These are phyloP conservation scores for Juncus inflexus DNA, from an alignment of 176 grass and related monocot species.

Conservation along the genomic window DNA sequence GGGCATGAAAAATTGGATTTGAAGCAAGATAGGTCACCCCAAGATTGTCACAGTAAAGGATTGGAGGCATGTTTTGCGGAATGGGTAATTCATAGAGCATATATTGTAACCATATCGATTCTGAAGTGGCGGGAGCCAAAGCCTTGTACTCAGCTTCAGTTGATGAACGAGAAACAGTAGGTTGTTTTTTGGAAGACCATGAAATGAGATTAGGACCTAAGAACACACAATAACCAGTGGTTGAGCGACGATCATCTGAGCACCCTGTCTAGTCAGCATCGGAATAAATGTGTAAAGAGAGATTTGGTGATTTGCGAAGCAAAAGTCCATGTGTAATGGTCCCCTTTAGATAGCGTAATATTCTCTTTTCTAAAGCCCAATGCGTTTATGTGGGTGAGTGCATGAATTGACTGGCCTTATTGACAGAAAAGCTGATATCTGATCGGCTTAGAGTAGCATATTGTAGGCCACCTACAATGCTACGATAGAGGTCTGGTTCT, in stretches of 20 bases:
- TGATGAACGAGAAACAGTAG: background rate
- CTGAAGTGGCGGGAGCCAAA: background rate
- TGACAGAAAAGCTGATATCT: background rate
- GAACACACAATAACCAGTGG: background rate
- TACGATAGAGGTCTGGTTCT: background rate
- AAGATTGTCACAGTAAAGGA: no score
- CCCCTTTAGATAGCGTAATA: background rate
- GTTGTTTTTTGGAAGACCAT: background rate
- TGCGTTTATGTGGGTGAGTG: background rate
- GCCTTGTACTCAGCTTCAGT: slow-evolving; percentile 2
- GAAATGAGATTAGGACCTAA: background rate
- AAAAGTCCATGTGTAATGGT: background rate
- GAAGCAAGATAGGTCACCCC: no score
- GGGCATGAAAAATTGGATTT: no score
- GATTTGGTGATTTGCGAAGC: background rate
- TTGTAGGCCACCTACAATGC: background rate
- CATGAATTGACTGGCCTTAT: background rate
- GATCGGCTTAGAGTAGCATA: slow-evolving; percentile 2
- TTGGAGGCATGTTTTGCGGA: no score
- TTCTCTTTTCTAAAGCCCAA: background rate
- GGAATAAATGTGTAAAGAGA: background rate
- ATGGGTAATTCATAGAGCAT: no score
- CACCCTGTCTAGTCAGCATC: slow-evolving; percentile 8
- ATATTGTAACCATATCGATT: no score
- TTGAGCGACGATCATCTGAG: slow-evolving; percentile 1